phyloP scores from a whole-genome alignment of 2,329 filamentous ascomycete species.

The Gliomastix tumulicola region DNA sequence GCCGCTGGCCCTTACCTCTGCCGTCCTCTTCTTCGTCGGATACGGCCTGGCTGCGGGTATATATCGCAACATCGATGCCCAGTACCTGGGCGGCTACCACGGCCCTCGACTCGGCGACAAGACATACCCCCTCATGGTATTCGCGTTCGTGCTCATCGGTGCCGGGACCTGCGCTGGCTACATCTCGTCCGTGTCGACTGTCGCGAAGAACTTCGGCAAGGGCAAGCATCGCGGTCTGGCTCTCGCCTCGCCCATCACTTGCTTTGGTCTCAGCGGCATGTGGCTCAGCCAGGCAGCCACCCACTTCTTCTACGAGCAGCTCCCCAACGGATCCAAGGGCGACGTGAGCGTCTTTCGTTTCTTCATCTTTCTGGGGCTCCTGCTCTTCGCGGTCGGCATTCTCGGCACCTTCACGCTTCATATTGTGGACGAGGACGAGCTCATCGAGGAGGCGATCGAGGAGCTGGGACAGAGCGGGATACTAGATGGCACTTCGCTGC shows the following conservation, averaged over 20 bases:
- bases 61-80: constrained; percentile 52
- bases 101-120: constrained; percentile 37
- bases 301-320: constrained; percentile 64
- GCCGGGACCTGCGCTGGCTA: constrained; percentile 85
- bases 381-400: constrained; percentile 65
- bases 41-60: constrained; percentile 78
- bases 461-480: constrained; percentile 86
- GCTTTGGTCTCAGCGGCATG: constrained; percentile 91
- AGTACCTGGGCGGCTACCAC: constrained; percentile 25
- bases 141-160: constrained; percentile 78
- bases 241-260: constrained; percentile 82
- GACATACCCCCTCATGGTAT: constrained; percentile 77
- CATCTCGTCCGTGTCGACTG: constrained; percentile 83
- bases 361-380: constrained; percentile 74
- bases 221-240: constrained; percentile 84
- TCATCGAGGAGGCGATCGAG: constrained; percentile 86
- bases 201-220: constrained; percentile 94
- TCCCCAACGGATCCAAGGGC: constrained; percentile 54
- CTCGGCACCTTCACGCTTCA: constrained; percentile 68
- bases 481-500: constrained; percentile 67
- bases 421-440: constrained; percentile 75
- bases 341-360: constrained; percentile 74
- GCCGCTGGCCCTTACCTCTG: constrained; percentile 66
- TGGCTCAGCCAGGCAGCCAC: constrained; percentile 89
- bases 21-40: constrained; percentile 67